A percentile compares a stretch with the other conserved stretches of the same genome.
Conservation (phyloP, 2,329 filamentous ascomycete species). For the Chaetomiaceae sp. region DNA sequence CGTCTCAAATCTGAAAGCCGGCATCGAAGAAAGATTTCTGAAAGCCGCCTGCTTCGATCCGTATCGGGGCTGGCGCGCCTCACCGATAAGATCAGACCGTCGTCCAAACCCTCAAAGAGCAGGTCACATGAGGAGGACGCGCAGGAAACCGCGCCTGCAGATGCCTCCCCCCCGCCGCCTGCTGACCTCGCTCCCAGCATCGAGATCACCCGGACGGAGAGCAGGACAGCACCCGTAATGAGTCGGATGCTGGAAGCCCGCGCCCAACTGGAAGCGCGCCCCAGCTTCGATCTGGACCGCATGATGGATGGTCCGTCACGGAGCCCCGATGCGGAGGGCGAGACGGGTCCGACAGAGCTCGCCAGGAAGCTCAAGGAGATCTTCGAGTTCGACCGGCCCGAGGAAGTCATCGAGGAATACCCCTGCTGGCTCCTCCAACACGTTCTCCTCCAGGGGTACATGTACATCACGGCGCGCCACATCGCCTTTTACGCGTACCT, state of each 20-base stretch:
- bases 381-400: slow-evolving; percentile 74
- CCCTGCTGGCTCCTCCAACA: slow-evolving; percentile 91
- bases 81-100: slow-evolving; percentile 37
- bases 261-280: slow-evolving; percentile 56
- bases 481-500: slow-evolving; percentile 97
- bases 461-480: slow-evolving; percentile 91
- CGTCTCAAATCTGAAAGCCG: slow-evolving; percentile 12
- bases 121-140: slow-evolving; percentile 28
- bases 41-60: slow-evolving; percentile 61
- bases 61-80: slow-evolving; percentile 55
- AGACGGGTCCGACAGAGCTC: slow-evolving; percentile 51
- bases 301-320: slow-evolving; percentile 38
- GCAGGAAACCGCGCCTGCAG: slow-evolving; percentile 27
- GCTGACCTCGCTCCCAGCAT: slow-evolving; percentile 24
- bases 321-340: slow-evolving; percentile 31
- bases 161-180: slow-evolving; percentile 20
- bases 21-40: slow-evolving; percentile 43
- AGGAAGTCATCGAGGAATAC: slow-evolving; percentile 88
- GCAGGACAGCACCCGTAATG: slow-evolving; percentile 64
- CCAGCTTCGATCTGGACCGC: slow-evolving; percentile 52
- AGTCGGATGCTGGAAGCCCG: slow-evolving; percentile 71
- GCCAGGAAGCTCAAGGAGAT: slow-evolving; percentile 74
- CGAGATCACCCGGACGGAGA: slow-evolving; percentile 32
- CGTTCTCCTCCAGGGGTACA: slow-evolving; percentile 85
- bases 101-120: slow-evolving; percentile 36